These are phyloP conservation scores for Mycena amicta DNA, from an alignment of 768 basidiomycete genomes.

Conservation along the genomic window DNA sequence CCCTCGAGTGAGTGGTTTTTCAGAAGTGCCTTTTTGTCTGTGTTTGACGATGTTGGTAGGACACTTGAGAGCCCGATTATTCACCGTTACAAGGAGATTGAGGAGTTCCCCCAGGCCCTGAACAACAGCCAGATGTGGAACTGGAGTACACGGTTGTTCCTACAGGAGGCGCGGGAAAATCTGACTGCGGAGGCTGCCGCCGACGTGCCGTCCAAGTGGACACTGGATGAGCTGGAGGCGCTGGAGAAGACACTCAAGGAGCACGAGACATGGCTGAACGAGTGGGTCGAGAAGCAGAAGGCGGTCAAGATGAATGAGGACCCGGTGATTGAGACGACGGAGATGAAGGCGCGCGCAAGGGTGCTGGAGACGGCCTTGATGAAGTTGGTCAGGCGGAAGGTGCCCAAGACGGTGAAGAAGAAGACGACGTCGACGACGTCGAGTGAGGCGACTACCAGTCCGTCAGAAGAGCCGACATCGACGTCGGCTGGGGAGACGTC, in stretches of 20 bases:
- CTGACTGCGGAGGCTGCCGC: slow-evolving; percentile 64
- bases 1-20: slow-evolving; percentile 86
- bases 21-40: too few relatives aligned
- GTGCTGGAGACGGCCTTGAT: slow-evolving; percentile 75
- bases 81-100: slow-evolving; percentile 86
- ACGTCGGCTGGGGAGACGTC: slow-evolving; percentile 15
- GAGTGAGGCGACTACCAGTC: too few relatives aligned
- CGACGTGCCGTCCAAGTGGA: slow-evolving; percentile 77
- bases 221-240: slow-evolving; percentile 77
- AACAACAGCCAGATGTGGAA: slow-evolving; percentile 86
- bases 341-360: slow-evolving; percentile 85
- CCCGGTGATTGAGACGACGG: slow-evolving; percentile 82
- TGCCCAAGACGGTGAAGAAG: slow-evolving; percentile 63
- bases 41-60: slow-evolving; percentile 47
- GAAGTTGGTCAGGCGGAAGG: slow-evolving; percentile 67
- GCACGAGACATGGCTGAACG: slow-evolving; percentile 83
- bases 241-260: slow-evolving; percentile 79
- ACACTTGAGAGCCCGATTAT: slow-evolving; percentile 79
- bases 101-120: slow-evolving; percentile 80
- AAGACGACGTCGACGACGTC: too few relatives aligned
- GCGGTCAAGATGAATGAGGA: slow-evolving; percentile 71
- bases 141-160: slow-evolving; percentile 87
- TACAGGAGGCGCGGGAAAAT: slow-evolving; percentile 76
- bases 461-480: slow-evolving; percentile 18
- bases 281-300: slow-evolving; percentile 83